A percentile compares a stretch with the other conserved stretches of the same genome.
Conservation (phyloP, 2,329 filamentous ascomycete genomes). For the Pseudocercospora pini-densiflorae region DNA sequence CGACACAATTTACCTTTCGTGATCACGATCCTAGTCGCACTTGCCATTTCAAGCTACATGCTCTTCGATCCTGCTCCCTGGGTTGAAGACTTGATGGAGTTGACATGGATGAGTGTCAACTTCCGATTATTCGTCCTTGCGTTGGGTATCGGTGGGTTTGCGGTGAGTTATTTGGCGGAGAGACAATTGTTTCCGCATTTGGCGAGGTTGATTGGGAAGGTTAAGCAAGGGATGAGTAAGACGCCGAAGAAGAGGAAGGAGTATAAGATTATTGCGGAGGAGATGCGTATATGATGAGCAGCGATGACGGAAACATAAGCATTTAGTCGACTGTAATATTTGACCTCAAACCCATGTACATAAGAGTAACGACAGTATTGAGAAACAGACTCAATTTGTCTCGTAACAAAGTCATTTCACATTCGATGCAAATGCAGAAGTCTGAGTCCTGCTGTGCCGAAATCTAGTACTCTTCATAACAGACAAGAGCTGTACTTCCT, state of each 20-base stretch:
- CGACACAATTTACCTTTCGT: slow-evolving; percentile 84
- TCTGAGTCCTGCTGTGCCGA: no score
- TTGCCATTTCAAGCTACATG: slow-evolving; percentile 77
- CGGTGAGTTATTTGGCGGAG: slow-evolving; percentile 72
- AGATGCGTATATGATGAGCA: slow-evolving; percentile 51
- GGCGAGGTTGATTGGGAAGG: slow-evolving; percentile 67
- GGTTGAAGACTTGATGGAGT: slow-evolving; percentile 77
- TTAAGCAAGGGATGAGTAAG: slow-evolving; percentile 61
- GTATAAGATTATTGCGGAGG: slow-evolving; percentile 81
- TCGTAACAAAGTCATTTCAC: not conserved
- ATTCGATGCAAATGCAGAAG: no score
- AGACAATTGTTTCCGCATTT: slow-evolving; percentile 70
- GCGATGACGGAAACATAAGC: not conserved
- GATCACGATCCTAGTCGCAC: slow-evolving; percentile 70
- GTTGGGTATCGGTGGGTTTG: slow-evolving; percentile 72
- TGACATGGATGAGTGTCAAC: slow-evolving; percentile 73
- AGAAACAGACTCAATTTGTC: not conserved
- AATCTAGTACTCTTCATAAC: no score
- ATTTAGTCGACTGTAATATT: no score
- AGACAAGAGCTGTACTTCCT: no score
- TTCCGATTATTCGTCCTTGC: slow-evolving; percentile 76
- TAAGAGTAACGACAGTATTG: not conserved
- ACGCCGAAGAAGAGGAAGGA: slow-evolving; percentile 76
- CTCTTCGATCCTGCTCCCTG: slow-evolving; percentile 72
- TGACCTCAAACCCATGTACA: not conserved